Evolutionary conservation across 768 basidiomycete species (phyloP).

Genomic region (Suillus hirtellus): DNA sequence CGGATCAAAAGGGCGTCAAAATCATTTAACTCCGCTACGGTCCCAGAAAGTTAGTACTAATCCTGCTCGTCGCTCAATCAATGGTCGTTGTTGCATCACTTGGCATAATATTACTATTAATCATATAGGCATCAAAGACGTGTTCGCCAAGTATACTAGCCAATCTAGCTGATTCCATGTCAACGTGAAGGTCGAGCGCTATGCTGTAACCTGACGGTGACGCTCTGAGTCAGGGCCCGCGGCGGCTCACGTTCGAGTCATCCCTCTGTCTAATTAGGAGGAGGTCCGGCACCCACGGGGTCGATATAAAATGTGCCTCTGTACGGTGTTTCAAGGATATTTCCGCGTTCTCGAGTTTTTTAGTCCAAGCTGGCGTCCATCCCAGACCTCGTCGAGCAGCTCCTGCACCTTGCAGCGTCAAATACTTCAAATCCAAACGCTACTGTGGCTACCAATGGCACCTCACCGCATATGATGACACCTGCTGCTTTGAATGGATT

Average conservation of each 20-base stretch:
- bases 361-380: slow-evolving; percentile 24
- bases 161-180: background rate
- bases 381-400: slow-evolving; percentile 32
- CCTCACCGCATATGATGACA: slow-evolving; percentile 10
- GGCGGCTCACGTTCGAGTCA: background rate
- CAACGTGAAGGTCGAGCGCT: background rate
- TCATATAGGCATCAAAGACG: background rate
- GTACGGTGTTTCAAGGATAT: background rate
- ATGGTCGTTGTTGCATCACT: too few species aligned
- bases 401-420: slow-evolving; percentile 24
- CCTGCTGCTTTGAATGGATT: slow-evolving; percentile 17
- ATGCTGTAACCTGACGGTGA: background rate
- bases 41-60: too few species aligned
- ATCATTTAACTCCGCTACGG: background rate
- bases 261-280: background rate
- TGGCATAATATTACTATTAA: too few species aligned
- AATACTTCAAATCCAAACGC: slow-evolving; percentile 13
- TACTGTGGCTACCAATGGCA: slow-evolving; percentile 17
- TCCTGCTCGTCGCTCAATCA: too few species aligned
- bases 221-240: too few species aligned
- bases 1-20: background rate
- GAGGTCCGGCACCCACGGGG: background rate
- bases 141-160: background rate
- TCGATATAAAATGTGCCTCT: slow-evolving; percentile 15
- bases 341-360: background rate